phyloP scores from a whole-genome alignment of 2,329 filamentous ascomycete genomes.

The Fusarium papillatum region DNA sequence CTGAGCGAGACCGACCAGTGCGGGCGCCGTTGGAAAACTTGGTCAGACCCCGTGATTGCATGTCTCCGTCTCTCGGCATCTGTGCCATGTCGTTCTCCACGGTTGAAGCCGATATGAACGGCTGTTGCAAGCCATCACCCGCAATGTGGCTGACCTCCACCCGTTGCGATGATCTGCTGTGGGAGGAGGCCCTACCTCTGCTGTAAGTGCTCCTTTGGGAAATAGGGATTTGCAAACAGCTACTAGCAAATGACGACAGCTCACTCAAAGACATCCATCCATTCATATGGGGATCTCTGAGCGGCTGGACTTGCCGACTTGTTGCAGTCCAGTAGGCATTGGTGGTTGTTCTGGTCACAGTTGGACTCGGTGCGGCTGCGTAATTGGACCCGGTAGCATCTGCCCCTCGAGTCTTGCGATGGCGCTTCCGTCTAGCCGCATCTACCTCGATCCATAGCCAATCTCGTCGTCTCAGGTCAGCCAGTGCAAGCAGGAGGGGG shows the following conservation, averaged over 20 bases:
- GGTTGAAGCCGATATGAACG: conserved; percentile 9
- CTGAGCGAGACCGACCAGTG: conserved; percentile 13
- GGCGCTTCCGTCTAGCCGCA: conserved; percentile 43
- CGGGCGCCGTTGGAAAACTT: conserved; percentile 11
- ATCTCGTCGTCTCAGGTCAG: conserved; percentile 43
- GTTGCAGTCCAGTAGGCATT: not conserved
- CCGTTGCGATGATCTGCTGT: not conserved
- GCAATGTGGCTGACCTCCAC: conserved; percentile 2
- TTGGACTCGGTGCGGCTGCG: conserved; percentile 1
- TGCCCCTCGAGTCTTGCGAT: conserved; percentile 37
- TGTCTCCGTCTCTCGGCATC: conserved; percentile 16
- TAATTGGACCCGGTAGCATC: conserved; percentile 30
- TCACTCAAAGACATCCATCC: not conserved
- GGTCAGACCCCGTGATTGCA: conserved; percentile 5
- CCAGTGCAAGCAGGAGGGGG: conserved; percentile 31
- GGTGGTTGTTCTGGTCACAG: conserved; percentile 6
- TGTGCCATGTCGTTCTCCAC: conserved; percentile 8
- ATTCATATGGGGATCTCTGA: conserved; percentile 1
- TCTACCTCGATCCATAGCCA: conserved; percentile 40
- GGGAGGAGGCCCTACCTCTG: not conserved
- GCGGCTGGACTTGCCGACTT: not conserved
- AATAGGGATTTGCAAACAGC: conserved; percentile 13
- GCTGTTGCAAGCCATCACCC: conserved; percentile 11
- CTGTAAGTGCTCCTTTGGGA: not conserved
- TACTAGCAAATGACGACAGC: conserved; percentile 16